Conservation (phyloP, 2,329 filamentous ascomycete genomes). For the Lizonia empirigonia region DNA sequence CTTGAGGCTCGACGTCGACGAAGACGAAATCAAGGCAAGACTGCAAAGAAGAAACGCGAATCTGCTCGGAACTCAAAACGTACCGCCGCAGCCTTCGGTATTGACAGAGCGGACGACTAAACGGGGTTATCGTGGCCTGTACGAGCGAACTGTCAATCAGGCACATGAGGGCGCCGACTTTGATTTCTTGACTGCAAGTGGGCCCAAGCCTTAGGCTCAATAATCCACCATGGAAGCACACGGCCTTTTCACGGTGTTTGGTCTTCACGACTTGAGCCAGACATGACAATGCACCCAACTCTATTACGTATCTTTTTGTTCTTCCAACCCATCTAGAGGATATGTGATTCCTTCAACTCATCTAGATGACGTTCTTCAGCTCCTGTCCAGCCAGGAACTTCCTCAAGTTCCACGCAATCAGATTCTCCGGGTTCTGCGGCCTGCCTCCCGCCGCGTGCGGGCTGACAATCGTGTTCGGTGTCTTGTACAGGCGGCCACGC, state of each 20-base stretch:
- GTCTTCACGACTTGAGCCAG: constrained; percentile 1
- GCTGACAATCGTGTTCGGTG: constrained; percentile 49
- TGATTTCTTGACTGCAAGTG: constrained; percentile 59
- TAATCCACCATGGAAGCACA: neutral
- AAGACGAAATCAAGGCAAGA: constrained; percentile 50
- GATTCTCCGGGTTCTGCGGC: constrained; percentile 63
- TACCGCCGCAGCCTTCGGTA: constrained; percentile 8
- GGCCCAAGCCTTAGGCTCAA: constrained; percentile 12
- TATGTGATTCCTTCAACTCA: too few species aligned
- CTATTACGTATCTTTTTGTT: too few species aligned
- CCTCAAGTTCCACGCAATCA: constrained; percentile 67
- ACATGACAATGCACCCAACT: neutral
- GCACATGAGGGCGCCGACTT: constrained; percentile 65
- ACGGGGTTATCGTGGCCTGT: constrained; percentile 65
- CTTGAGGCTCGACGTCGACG: constrained; percentile 51
- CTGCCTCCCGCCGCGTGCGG: constrained; percentile 66
- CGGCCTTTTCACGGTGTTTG: neutral
- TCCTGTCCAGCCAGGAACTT: constrained; percentile 64
- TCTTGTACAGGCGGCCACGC: constrained; percentile 64
- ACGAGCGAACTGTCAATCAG: constrained; percentile 65
- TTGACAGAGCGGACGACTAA: constrained; percentile 13
- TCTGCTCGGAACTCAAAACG: constrained; percentile 25
- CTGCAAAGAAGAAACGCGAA: constrained; percentile 40
- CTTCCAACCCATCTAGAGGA: too few species aligned
- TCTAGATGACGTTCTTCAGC: constrained; percentile 61